Evolutionary conservation across 1,284 basidiomycete genomes (phyloP), one percentile per base, ranked within the genome.

Genomic region (Tilletia indica): DNA sequence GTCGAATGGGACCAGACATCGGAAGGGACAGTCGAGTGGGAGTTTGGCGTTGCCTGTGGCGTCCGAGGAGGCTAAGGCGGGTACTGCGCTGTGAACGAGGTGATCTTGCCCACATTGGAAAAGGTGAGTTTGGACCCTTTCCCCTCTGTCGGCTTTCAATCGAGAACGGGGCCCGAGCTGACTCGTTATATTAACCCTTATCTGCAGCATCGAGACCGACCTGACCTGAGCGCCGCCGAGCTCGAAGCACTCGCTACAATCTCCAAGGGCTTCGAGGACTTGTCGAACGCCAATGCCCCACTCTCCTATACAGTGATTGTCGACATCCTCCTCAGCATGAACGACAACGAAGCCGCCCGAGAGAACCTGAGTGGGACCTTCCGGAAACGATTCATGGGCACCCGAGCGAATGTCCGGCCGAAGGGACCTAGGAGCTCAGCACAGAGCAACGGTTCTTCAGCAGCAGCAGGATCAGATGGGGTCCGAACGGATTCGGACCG

Each of bases 211-310:
- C 61, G 38, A 38, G 36, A 75, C 48, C 63, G 69, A 34, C 71
- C 93, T 77, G 92, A 94, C 78, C 91, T 93, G 89, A 91, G 92
- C 75, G 93, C 93, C 45, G 87, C 89, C 68, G 92, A 95, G 77
- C 91, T 94, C 8, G 94, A 97, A 83, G 91, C 93, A 16, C 85
- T 97, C 67, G 92, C 91, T 83, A 92, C 94, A 89, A 88, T 98
- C 64, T 89, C 92, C 58, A 88, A 93, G 73, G 95, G 95, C 0
- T 97, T 97, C 84, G 86, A 89, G 68, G 93, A 94, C 80, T 87
- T 98, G 36, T 90, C 90, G 73, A 89, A 91, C 36, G 88, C 89
- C 38, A 94, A 95, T 79, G 89, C 94, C 0, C 89, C 91, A 72
- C 86, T 96, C 14, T 91, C 92, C 0, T 96, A 96, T 83, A 90